Evolutionary conservation across 2,329 filamentous ascomycete genomes (phyloP).

Genomic region (Chrysoporthe cubensis): DNA sequence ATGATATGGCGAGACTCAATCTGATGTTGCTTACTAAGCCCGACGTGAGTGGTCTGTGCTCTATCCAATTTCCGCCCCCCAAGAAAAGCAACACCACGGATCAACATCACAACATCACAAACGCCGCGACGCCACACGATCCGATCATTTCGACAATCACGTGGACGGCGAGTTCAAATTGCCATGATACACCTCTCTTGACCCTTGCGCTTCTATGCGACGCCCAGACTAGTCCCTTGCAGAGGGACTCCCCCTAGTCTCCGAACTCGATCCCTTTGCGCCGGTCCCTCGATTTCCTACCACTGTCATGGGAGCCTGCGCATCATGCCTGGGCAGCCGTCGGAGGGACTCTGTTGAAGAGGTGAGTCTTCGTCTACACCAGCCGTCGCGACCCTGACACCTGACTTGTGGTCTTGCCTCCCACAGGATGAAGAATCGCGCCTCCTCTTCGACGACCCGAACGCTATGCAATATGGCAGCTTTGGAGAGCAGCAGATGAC

Average conservation of each 20-base stretch:
- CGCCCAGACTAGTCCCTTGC: slow-evolving; percentile 18
- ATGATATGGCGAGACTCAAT: neutral
- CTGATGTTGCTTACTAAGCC: neutral
- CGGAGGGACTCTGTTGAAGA: slow-evolving; percentile 26
- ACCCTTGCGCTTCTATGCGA: slow-evolving; percentile 25
- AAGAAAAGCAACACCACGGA: slow-evolving; percentile 14
- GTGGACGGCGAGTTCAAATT: neutral
- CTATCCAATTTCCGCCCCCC: slow-evolving; percentile 6
- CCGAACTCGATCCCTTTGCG: neutral
- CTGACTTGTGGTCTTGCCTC: slow-evolving; percentile 10
- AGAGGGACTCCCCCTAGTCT: slow-evolving; percentile 17
- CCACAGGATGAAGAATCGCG: slow-evolving; percentile 60
- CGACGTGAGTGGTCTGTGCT: neutral
- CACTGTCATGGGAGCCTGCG: slow-evolving; percentile 24
- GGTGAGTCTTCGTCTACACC: slow-evolving; percentile 12
- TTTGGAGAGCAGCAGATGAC: slow-evolving; percentile 61
- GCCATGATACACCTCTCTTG: slow-evolving; percentile 11
- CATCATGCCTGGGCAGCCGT: slow-evolving; percentile 27
- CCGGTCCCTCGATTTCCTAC: neutral
- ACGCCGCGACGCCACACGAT: neutral
- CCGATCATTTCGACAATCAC: neutral
- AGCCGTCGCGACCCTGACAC: neutral
- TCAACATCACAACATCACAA: slow-evolving; percentile 8
- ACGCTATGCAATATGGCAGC: slow-evolving; percentile 64
- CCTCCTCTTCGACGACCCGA: slow-evolving; percentile 64